A percentile compares a stretch with the other conserved stretches of the same genome.
These are phyloP conservation scores for Hordeum pubiflorum DNA, from an alignment of 202 grass and related monocot species.

Conservation along the genomic window DNA sequence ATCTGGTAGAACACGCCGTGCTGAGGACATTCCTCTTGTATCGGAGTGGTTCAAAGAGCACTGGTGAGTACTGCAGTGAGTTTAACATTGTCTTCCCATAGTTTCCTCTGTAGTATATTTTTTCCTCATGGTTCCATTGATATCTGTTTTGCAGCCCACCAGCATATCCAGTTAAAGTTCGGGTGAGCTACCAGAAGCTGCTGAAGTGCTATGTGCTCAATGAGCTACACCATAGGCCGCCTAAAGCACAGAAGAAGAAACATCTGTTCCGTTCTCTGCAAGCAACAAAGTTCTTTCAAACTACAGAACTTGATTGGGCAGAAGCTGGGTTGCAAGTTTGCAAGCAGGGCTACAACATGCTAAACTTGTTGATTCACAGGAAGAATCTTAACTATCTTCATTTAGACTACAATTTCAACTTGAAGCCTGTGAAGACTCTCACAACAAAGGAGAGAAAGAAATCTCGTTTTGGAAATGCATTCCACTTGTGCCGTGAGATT, in stretches of 20 bases:
- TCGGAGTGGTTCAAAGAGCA: constrained; percentile 97
- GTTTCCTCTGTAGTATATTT: neutral
- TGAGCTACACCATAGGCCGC: constrained; percentile 88
- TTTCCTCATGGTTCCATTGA: neutral
- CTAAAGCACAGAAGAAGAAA: constrained; percentile 96
- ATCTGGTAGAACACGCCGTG: constrained; percentile 79
- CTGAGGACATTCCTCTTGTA: constrained; percentile 97
- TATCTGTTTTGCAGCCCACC: constrained; percentile 57
- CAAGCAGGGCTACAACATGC: constrained; percentile 99
- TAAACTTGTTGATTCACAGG: constrained; percentile 96
- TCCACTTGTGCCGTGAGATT: constrained; percentile 95
- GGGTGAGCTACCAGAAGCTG: constrained; percentile 95
- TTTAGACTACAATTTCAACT: constrained; percentile 96
- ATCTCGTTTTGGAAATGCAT: constrained; percentile 99
- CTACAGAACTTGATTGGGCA: constrained; percentile 89
- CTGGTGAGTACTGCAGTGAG: constrained; percentile 46
- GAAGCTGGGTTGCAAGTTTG: constrained; percentile 96
- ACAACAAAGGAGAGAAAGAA: constrained; percentile 99
- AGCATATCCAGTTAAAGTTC: constrained; percentile 95
- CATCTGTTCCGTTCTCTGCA: constrained; percentile 92
- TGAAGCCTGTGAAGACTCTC: constrained; percentile 97
- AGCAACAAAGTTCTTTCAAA: constrained; percentile 97
- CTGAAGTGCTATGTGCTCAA: constrained; percentile 97
- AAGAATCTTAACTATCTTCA: constrained; percentile 99
- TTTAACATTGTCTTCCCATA: neutral